Base-by-base conservation (phyloP, 2,329 filamentous ascomycete genomes). In the Emericellopsis atlantica region DNA sequence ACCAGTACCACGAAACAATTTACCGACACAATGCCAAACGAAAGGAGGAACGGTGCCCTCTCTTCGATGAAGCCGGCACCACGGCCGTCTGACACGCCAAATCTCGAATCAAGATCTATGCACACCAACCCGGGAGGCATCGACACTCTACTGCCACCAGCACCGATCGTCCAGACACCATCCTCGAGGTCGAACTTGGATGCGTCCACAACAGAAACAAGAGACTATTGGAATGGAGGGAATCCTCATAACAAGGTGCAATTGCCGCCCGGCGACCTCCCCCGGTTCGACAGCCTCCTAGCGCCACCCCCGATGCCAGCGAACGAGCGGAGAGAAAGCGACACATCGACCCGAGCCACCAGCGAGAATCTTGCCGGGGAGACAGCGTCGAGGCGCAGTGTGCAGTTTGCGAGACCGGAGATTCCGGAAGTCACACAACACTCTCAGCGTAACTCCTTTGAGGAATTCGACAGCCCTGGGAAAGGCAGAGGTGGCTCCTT, bases 381-480 rank as follows among this genome's bases (percentile, higher is more conserved):
- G n/a, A 23, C 35, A 12, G 18, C 35, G 9, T 34, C 39, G 8
- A 53, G 55, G 33, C 73, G 75, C 42, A 90, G 81, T 54, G 84
- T 93, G 4, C 85, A 92, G 50, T 92, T 93, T 54, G 76, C 74
- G 3, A 70, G 76, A 24, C 64, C 71, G 12, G 69, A 76, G 39
- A 58, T 62, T 47, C 54, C 59, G 48, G 76, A 74, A 29, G 61
- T 67, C 5, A 61, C 69, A 7, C 48, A 59, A 16, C 75, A 79
- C 48, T 74, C 72, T 26, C 70, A 79, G 44, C 71, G 81, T 35
- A 71, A 75, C 29, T 86, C 83, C 4, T 74, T 74, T 64, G 78
- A 83, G 36, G 79, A 83, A 40, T 69, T 61, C n/a, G 83, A 84
- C 32, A 62, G 65, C 8, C 58, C 67, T 12, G 66, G 63, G 43